phyloP scores from a whole-genome alignment of 1,284 basidiomycete species.

The Marasmius tenuissimus region DNA sequence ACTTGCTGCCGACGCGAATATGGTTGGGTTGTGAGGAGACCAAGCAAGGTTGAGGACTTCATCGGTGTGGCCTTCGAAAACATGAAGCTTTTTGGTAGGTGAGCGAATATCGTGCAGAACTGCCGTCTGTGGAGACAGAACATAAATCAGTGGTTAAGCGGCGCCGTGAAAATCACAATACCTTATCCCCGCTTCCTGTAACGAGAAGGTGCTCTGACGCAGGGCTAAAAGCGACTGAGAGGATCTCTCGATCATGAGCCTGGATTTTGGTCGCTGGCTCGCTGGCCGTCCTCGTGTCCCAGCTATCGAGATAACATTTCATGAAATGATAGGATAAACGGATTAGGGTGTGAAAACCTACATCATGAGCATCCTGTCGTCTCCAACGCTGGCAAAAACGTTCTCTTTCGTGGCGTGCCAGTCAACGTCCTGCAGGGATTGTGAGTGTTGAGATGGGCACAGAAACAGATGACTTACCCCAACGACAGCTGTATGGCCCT shows the following conservation, averaged over 20 bases:
- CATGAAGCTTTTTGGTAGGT: constrained; percentile 81
- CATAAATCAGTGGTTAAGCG: background rate
- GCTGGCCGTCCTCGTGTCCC: constrained; percentile 83
- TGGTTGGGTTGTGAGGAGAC: constrained; percentile 90
- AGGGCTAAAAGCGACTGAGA: constrained; percentile 90
- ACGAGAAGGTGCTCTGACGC: constrained; percentile 82
- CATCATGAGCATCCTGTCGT: constrained; percentile 94
- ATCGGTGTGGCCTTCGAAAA: constrained; percentile 92
- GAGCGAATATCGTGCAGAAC: constrained; percentile 88
- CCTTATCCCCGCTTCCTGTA: constrained; percentile 95
- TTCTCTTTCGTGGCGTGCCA: constrained; percentile 89
- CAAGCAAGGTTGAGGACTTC: constrained; percentile 94
- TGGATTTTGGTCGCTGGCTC: constrained; percentile 77
- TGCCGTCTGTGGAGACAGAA: constrained; percentile 62
- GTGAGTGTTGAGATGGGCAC: constrained; percentile 3
- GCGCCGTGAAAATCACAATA: constrained; percentile 27
- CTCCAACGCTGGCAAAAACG: constrained; percentile 94
- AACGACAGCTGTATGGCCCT: constrained; percentile 87
- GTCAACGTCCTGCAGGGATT: constrained; percentile 81
- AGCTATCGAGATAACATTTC: constrained; percentile 50
- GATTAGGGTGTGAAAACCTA: constrained; percentile 31
- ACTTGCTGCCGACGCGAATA: constrained; percentile 91
- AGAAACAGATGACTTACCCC: constrained; percentile 57
- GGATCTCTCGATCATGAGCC: constrained; percentile 90
- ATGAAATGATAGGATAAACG: background rate